These are phyloP conservation scores for Syzygium malaccense DNA, from an alignment of 441 rosid species.

Conservation along the genomic window DNA sequence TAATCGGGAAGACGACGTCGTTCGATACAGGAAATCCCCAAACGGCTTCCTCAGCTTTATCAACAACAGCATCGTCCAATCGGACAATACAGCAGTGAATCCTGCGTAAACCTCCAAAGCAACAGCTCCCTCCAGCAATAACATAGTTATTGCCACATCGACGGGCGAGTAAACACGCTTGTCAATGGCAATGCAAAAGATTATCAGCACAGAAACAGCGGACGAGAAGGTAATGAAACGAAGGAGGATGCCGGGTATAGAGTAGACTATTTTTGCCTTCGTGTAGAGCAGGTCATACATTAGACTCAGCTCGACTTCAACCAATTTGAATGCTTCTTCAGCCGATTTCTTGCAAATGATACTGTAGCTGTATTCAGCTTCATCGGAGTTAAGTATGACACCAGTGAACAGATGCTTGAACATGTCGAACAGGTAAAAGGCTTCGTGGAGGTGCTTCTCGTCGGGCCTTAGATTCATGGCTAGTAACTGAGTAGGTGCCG, in stretches of 20 bases:
- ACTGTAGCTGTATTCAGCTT: not conserved
- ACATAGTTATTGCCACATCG: not conserved
- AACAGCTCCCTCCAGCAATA: not conserved
- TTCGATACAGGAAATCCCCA: not conserved
- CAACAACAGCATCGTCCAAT: conserved; percentile 3
- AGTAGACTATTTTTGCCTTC: not conserved
- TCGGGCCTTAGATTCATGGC: not conserved
- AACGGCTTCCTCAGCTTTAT: not conserved
- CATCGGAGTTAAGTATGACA: not conserved
- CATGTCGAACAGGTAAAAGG: not conserved
- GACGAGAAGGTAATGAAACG: not conserved
- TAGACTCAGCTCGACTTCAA: not conserved
- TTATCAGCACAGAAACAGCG: not conserved
- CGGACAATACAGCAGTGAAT: not conserved
- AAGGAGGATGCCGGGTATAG: not conserved
- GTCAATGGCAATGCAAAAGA: not conserved
- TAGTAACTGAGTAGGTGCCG: not conserved
- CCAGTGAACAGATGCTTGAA: not conserved
- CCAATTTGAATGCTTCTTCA: not conserved
- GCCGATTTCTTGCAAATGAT: not conserved
- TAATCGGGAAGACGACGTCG: not conserved
- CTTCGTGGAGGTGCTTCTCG: not conserved
- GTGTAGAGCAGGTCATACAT: not conserved
- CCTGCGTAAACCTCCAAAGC: not conserved
- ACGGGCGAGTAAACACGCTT: not conserved